A percentile compares a stretch with the other conserved stretches of the same genome.
Evolutionary conservation across 495 filamentous ascomycete species (phyloP).

Genomic region (Articulospora tetracladia): DNA sequence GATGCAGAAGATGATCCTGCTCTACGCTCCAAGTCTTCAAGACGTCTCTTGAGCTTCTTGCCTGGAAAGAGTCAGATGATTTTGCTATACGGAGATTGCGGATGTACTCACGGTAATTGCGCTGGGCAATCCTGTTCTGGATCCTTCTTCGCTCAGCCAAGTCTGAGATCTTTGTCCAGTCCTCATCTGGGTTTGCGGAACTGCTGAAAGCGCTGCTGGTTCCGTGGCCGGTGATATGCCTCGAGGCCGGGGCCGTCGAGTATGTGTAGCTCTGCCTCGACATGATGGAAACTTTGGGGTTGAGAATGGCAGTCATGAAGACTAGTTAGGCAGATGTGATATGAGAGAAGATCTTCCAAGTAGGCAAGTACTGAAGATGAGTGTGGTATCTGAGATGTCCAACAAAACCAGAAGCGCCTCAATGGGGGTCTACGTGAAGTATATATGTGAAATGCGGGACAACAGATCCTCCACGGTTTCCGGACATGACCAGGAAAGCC

Average conservation of each 20-base stretch:
- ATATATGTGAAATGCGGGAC: constrained; percentile 23
- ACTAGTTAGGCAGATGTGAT: constrained; percentile 3
- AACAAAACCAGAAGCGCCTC: constrained; percentile 9
- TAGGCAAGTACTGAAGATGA: constrained; percentile 6
- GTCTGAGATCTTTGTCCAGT: constrained; percentile 99
- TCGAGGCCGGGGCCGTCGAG: constrained; percentile 31
- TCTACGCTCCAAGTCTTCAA: constrained; percentile 93
- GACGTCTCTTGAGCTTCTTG: constrained; percentile 97
- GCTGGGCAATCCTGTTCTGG: constrained; percentile 96
- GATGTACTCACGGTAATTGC: constrained; percentile 86
- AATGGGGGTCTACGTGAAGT: constrained; percentile 18
- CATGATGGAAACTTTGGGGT: constrained; percentile 27
- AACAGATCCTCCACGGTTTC: constrained; percentile 9
- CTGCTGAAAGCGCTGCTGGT: constrained; percentile 96
- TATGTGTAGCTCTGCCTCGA: constrained; percentile 37
- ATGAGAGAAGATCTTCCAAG: constrained; percentile 2
- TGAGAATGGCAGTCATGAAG: constrained; percentile 6
- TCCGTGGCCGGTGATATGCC: constrained; percentile 62
- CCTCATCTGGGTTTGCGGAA: constrained; percentile 93
- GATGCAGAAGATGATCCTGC: constrained; percentile 77
- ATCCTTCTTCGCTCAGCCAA: constrained; percentile 90
- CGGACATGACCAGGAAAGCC: constrained; percentile 7
- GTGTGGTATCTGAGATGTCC: constrained; percentile 5
- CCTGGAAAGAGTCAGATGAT: constrained; percentile 46
- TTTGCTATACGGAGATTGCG: not conserved